Base-by-base conservation (phyloP, 2,329 filamentous ascomycete genomes). In the Fusarium redolens region DNA sequence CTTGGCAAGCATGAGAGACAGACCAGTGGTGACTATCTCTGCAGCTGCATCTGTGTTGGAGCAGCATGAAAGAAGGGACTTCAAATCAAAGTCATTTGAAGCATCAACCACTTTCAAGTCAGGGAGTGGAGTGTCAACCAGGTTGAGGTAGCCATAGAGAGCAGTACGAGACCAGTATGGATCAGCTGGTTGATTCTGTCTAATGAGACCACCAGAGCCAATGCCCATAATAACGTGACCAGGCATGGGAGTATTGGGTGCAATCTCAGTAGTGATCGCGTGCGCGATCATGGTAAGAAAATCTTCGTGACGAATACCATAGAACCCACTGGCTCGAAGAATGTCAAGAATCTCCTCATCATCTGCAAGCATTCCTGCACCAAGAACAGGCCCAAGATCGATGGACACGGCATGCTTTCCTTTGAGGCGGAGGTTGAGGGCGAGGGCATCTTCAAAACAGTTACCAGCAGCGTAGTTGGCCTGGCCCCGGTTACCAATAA, bases 381-480 rank as follows among this genome's bases (percentile, higher is more conserved):
- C 86, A 15, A 89, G 82, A 15, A 89, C 82, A 1, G 87, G 86
- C 0, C 87, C 86, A 3, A 88, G 80, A 71, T 88, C 86, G 41
- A 88, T 80, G 10, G 86, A 86, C 4, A 85, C 81, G 9, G 84
- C 84, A 59, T 79, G 81, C 33, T 79, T 78, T 10, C 79, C 82
- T 8, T 71, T 60, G 0, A 77, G 75, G 14, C 78, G 77, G 45
- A 78, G 76, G 58, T 81, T 78, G 10, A 77, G 78, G 0, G 86
- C 85, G 25, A 89, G 80, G 0, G 85, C 83, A 57, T 89, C 86
- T 55, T 86, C 81, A 71, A 86, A 87, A 52, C 80, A 81, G 73
- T 89, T 88, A 9, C 86, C 88, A 1, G 88, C 87, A 5, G 87
- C 85, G 68, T 91, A 91, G 77, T 89, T 89, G 18, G 87, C 85